Evolutionary conservation across 306 rosid genomes (phyloP).

Genomic region (Carpinus viminea): DNA sequence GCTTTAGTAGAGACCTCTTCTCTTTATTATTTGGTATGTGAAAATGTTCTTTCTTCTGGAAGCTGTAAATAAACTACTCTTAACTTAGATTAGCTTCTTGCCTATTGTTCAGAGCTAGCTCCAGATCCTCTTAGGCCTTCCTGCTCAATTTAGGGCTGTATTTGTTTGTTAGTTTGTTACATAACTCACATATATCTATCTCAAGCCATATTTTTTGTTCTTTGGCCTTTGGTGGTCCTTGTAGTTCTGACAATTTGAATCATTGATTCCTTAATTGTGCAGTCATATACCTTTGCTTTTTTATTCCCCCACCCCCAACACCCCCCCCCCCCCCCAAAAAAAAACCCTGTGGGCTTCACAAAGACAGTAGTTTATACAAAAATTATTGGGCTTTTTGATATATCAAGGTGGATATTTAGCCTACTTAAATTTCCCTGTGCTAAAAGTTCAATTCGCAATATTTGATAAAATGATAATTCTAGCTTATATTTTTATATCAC

Average conservation of each 20-base stretch:
- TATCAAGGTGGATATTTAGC: background rate
- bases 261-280: background rate
- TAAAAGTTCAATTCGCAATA: background rate
- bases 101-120: background rate
- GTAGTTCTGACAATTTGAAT: background rate
- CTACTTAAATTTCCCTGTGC: background rate
- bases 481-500: slow-evolving; percentile 31
- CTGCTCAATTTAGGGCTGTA: background rate
- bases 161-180: background rate
- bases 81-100: background rate
- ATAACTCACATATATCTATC: background rate
- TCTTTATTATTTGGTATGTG: background rate
- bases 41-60: background rate
- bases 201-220: background rate
- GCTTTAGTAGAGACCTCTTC: no score
- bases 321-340: background rate
- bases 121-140: background rate
- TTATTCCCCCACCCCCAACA: background rate
- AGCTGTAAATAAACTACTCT: background rate
- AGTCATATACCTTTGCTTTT: background rate
- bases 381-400: slow-evolving; percentile 3
- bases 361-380: background rate
- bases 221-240: background rate
- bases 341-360: background rate
- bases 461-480: slow-evolving; percentile 7